Evolutionary conservation across 148 eudicot genomes (phyloP), one percentile per base, ranked within the genome.

Genomic region (Suaeda aralocaspica): DNA sequence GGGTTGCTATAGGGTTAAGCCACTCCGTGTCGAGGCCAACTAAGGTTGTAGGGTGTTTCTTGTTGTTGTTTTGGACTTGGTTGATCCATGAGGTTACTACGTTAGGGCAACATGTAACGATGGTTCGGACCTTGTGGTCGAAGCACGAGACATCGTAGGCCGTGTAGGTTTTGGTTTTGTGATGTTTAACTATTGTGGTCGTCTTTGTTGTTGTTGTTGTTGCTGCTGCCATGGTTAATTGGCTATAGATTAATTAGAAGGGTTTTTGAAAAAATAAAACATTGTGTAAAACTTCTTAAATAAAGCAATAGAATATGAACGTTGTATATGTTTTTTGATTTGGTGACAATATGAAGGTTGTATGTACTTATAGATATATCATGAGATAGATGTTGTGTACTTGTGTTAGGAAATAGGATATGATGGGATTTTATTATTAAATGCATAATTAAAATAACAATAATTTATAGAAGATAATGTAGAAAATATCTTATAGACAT

Each of bases 1-100:
- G 61, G 60, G 22, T 74, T 19, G 72, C 65, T 16, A 74, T 29
- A 1, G 77, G 77, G 61, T 74, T 74, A 1, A 46, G 68, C 49
- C 67, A 59, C 52, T 74, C 77, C 9, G 72, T 74, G 67, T 74
- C 77, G 12, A 74, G 44, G 7, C 77, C 77, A 0, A 74, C 44
- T 24, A 68, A 44, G 1, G 41, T 26, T 6, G 51, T 5, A 4
- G 18, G 67, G 50, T 22, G 53, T 31, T 18, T 29, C 5, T 42
- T 18, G 21, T 64, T 24, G 31, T 41, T 59, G 21, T 60, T 19
- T 50, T 18, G 29, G 41, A 67, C 59, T 59, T 48, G 67, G 60
- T 16, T 58, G 11, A 74, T 49, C 77, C 77, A 74, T 2, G 72
- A 59, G 0, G 72, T 25, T 1, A 74, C 77, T 5, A 50, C 59